Base-by-base conservation (phyloP, 2,329 filamentous ascomycete genomes). In the Aspergillus proliferans region DNA sequence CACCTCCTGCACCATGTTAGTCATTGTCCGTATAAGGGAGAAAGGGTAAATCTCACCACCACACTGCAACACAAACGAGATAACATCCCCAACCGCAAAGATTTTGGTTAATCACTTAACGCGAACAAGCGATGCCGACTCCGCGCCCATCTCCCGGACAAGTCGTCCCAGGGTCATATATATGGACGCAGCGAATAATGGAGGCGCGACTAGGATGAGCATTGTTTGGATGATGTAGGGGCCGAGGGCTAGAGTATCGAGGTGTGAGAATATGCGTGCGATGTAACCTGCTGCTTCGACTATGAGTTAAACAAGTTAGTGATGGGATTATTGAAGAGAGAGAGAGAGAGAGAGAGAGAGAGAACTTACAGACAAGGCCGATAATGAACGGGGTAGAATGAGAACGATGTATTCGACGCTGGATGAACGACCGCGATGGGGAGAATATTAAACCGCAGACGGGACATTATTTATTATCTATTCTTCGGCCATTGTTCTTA, bases 131-230 rank as follows among this genome's bases (percentile, higher is more conserved):
- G 58, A 59, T 18, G 50, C 40, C 0, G 49, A 15, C 36, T 63
- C 59, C 3, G 48, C 59, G 14, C 55, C 39, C 2, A 60, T 48
- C 6, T 45, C 26, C 19, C 56, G 40, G 18, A 66, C 60, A 8
- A 66, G 34, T 10, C 62, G 51, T 2, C 63, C 63, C 0, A 66
- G 51, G 2, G 55, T 56, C 64, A 66, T 66, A 46, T 66, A 66
- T n/a, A 66, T 59, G 1, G 57, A 60, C 5, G 63, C 63, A 4
- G 64, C 62, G 38, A 64, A 60, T 6, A 66, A 54, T 0, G 62
- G 55, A 2, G 64, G 63, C 1, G 59, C 63, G 14, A 66, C 55
- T 15, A 66, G 60, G 22, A 66, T 56, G 4, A 67, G 54, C 46
- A 65, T 52, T 5, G 58, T 60, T 45, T 66, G 63, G 4, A 62